Conservation (phyloP, 2,329 filamentous ascomycete genomes). For the Penicillium hordei region DNA sequence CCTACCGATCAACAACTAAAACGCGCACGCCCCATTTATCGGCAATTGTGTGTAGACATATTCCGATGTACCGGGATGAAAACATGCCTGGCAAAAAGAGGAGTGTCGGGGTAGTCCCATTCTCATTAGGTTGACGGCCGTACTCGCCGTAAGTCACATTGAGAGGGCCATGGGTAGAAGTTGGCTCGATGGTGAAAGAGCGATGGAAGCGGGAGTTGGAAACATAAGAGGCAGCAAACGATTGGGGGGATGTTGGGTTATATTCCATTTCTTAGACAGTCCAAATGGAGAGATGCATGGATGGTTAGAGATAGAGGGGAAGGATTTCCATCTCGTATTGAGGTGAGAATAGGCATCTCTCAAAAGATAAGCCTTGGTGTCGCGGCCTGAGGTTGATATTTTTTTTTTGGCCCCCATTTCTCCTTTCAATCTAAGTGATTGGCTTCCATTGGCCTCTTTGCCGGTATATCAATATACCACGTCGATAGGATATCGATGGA, state of each 20-base stretch:
- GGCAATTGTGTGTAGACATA: conserved; percentile 4
- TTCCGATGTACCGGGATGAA: conserved; percentile 2
- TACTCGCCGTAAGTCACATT: conserved; percentile 9
- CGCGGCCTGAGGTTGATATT: background rate
- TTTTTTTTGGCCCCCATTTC: background rate
- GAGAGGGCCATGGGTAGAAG: conserved; percentile 3
- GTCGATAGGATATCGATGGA: no score
- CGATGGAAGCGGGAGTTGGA: conserved; percentile 9
- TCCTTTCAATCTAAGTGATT: background rate
- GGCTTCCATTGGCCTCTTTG: background rate
- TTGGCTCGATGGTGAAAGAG: conserved; percentile 5
- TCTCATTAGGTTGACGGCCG: background rate
- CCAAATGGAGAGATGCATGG: no score
- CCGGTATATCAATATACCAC: background rate
- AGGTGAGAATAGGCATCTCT: background rate
- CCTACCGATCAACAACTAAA: conserved; percentile 8
- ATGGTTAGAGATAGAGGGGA: no score
- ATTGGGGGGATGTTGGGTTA: background rate
- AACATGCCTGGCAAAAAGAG: conserved; percentile 8
- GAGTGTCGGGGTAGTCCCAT: background rate
- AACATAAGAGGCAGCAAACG: conserved; percentile 1
- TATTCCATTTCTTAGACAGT: background rate
- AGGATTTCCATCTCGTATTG: background rate
- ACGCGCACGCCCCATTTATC: conserved; percentile 8
- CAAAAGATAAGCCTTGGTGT: background rate